These are phyloP conservation scores for Aspergillus mulundensis DNA, from an alignment of 495 filamentous ascomycete genomes.

Conservation along the genomic window DNA sequence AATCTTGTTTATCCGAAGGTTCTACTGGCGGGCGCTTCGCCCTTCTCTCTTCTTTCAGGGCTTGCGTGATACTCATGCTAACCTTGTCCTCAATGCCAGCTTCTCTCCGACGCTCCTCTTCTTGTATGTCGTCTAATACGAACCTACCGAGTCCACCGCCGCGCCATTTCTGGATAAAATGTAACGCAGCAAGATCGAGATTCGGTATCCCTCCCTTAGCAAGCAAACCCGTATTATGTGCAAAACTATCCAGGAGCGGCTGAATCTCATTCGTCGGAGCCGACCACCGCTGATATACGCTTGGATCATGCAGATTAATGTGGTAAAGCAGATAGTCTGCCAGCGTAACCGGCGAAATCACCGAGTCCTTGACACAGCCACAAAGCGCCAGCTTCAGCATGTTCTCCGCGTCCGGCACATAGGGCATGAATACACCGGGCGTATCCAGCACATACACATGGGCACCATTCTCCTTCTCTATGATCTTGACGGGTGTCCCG, in stretches of 20 bases:
- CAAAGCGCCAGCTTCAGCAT: conserved; percentile 93
- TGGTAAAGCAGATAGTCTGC: conserved; percentile 88
- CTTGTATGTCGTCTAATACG: conserved; percentile 71
- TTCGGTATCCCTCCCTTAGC: conserved; percentile 69
- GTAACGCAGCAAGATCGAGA: conserved; percentile 69
- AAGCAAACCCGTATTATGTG: conserved; percentile 69
- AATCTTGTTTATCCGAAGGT: conserved; percentile 19
- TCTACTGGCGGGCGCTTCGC: conserved; percentile 24
- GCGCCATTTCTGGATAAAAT: conserved; percentile 83
- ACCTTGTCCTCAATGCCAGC: conserved; percentile 36
- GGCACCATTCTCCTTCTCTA: conserved; percentile 47
- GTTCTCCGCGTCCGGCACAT: conserved; percentile 73
- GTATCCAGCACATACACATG: conserved; percentile 68
- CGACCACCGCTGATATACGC: conserved; percentile 60
- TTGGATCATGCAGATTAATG: conserved; percentile 61
- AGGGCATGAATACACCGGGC: conserved; percentile 89
- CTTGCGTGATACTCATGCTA: conserved; percentile 41
- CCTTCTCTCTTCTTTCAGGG: conserved; percentile 34
- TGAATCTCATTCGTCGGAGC: conserved; percentile 77
- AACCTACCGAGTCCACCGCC: conserved; percentile 71
- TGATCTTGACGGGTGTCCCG: conserved; percentile 75
- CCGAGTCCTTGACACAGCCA: conserved; percentile 83
- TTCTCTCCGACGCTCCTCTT: conserved; percentile 44
- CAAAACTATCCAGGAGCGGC: conserved; percentile 63
- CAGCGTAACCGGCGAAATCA: conserved; percentile 68